A percentile compares a stretch with the other conserved stretches of the same genome.
Conservation (phyloP, 768 basidiomycete species). For the Mycena pura region DNA sequence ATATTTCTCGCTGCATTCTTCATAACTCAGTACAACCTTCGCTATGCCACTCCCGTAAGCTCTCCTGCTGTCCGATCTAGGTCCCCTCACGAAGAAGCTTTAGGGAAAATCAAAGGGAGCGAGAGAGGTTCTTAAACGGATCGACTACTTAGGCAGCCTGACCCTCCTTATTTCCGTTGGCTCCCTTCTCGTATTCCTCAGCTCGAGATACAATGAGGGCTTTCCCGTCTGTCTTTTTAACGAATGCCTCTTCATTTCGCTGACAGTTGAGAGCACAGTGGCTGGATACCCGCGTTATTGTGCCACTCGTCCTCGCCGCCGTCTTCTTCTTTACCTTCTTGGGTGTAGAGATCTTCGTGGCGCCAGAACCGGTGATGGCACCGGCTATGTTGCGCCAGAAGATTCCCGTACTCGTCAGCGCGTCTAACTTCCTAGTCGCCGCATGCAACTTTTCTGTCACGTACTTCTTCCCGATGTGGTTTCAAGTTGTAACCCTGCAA, state of each 20-base stretch:
- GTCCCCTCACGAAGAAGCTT: not conserved
- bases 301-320: slow-evolving; percentile 51
- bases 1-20: slow-evolving; percentile 66
- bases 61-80: slow-evolving; percentile 27
- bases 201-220: slow-evolving; percentile 72
- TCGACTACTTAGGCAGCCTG: slow-evolving; percentile 78
- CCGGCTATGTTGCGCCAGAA: slow-evolving; percentile 68
- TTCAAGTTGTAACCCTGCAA: slow-evolving; percentile 77
- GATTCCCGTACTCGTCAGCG: slow-evolving; percentile 75
- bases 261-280: slow-evolving; percentile 49
- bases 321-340: slow-evolving; percentile 63
- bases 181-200: slow-evolving; percentile 71
- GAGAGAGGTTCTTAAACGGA: slow-evolving; percentile 71
- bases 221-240: slow-evolving; percentile 52
- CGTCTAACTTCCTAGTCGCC: slow-evolving; percentile 76
- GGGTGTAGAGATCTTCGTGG: slow-evolving; percentile 64
- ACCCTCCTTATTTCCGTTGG: slow-evolving; percentile 66
- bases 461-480: slow-evolving; percentile 86
- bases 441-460: slow-evolving; percentile 78
- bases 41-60: slow-evolving; percentile 70
- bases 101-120: slow-evolving; percentile 74
- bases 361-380: slow-evolving; percentile 77
- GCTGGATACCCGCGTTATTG: slow-evolving; percentile 60
- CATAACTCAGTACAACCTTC: slow-evolving; percentile 62
- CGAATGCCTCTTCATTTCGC: not conserved